Conservation (phyloP, 495 filamentous ascomycete genomes). For the Collariella sp. region DNA sequence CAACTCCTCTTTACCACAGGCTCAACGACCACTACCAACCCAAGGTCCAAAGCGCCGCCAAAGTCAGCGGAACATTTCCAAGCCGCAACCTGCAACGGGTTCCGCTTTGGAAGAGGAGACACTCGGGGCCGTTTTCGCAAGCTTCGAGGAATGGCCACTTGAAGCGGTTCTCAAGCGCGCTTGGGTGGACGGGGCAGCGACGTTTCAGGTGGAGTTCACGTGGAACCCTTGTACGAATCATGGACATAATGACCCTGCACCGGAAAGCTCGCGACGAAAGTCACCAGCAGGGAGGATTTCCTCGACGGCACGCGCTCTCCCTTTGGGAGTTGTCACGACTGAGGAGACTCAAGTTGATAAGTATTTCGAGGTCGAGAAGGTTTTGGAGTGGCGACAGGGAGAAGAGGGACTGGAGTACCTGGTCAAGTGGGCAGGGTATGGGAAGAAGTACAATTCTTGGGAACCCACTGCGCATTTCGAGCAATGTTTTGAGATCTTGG, state of each 20-base stretch:
- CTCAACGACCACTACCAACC: too few species aligned
- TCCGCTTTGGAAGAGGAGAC: not conserved
- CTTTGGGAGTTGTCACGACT: too few species aligned
- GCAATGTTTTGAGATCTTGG: constrained; percentile 4
- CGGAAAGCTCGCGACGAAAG: not conserved
- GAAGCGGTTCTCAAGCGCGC: not conserved
- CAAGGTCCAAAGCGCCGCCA: too few species aligned
- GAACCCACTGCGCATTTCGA: constrained; percentile 9
- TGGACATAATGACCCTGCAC: not conserved
- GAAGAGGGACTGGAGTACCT: too few species aligned
- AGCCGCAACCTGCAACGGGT: too few species aligned
- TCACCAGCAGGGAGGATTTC: too few species aligned
- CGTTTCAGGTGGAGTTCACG: not conserved
- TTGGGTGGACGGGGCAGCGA: not conserved
- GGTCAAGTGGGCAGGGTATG: constrained; percentile 12
- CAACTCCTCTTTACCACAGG: not conserved
- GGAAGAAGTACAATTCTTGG: constrained; percentile 10
- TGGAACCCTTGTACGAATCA: constrained; percentile 7
- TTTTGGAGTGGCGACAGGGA: too few species aligned
- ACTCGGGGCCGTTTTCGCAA: not conserved
- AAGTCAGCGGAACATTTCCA: not conserved
- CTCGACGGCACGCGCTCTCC: too few species aligned
- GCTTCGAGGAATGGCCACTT: not conserved
- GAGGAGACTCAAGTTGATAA: too few species aligned
- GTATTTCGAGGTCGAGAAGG: too few species aligned